Evolutionary conservation across 1,284 basidiomycete genomes (phyloP).

Genomic region (Ustilago esculenta): DNA sequence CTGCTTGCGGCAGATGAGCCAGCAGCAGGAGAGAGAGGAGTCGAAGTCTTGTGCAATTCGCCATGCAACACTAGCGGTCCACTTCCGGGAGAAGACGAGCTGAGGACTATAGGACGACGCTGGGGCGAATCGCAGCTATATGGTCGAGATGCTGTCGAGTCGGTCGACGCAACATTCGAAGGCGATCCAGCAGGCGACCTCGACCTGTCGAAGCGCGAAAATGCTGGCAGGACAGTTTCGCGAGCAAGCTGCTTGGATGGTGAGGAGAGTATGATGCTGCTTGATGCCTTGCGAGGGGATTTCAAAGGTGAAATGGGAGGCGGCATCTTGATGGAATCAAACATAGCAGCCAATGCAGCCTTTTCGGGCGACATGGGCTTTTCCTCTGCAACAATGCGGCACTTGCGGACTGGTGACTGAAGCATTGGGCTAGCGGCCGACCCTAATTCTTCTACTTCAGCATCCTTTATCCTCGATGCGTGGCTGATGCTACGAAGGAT

Average conservation of each 20-base stretch:
- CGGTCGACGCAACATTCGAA: slow-evolving; percentile 21
- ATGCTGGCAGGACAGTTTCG: slow-evolving; percentile 1
- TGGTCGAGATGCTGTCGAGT: slow-evolving; percentile 19
- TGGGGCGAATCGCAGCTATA: slow-evolving; percentile 21
- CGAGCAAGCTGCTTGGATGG: slow-evolving; percentile 14
- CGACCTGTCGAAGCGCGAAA: slow-evolving; percentile 8
- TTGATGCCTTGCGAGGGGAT: slow-evolving; percentile 38
- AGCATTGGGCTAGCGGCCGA: not conserved
- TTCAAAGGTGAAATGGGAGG: slow-evolving; percentile 31
- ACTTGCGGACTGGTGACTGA: slow-evolving; percentile 17
- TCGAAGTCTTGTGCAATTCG: slow-evolving; percentile 13
- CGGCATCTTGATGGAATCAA: slow-evolving; percentile 46
- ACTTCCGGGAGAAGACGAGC: slow-evolving; percentile 23
- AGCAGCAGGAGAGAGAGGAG: slow-evolving; percentile 17
- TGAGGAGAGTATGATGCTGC: slow-evolving; percentile 16
- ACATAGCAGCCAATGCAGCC: slow-evolving; percentile 41
- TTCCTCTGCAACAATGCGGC: not conserved
- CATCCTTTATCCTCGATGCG: no score
- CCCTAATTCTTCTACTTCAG: not conserved
- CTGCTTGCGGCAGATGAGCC: slow-evolving; percentile 2
- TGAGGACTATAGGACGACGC: slow-evolving; percentile 22
- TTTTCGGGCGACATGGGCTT: slow-evolving; percentile 50
- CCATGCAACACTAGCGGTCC: not conserved
- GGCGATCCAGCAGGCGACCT: slow-evolving; percentile 14
- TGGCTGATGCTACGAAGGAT: no score